Evolutionary conservation across 768 basidiomycete species (phyloP).

Genomic region (Mrakia frigida): DNA sequence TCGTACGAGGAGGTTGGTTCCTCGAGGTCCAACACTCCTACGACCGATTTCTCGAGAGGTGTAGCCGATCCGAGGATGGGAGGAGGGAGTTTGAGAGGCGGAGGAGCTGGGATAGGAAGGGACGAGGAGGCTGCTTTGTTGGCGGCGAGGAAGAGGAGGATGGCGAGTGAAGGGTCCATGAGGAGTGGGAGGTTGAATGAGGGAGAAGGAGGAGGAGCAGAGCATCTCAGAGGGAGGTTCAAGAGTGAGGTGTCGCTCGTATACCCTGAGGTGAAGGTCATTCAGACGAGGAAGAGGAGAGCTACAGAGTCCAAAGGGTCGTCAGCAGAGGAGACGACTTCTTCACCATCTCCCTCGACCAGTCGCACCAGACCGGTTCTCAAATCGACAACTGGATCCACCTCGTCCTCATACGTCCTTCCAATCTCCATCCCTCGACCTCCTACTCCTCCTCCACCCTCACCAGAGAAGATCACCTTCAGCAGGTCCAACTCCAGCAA

Average conservation of each 20-base stretch:
- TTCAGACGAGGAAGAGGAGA: slow-evolving; percentile 2
- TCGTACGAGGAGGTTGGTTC: neutral
- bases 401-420: neutral
- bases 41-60: neutral
- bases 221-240: neutral
- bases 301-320: neutral
- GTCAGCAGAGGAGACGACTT: neutral
- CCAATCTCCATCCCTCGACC: slow-evolving; percentile 3
- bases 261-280: neutral
- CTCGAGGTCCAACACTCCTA: neutral
- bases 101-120: neutral
- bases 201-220: neutral
- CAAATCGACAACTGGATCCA: neutral
- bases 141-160: neutral
- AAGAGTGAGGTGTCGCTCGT: neutral
- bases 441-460: slow-evolving; percentile 2
- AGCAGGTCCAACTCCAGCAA: neutral
- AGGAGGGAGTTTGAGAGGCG: neutral
- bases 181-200: neutral
- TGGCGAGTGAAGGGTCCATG: neutral
- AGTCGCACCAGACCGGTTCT: neutral
- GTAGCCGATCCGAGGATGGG: neutral
- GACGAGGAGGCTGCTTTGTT: neutral
- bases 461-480: slow-evolving; percentile 9
- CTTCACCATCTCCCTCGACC: neutral